phyloP scores from a whole-genome alignment of 177 flowering plant species.

The Telopea speciosissima region DNA sequence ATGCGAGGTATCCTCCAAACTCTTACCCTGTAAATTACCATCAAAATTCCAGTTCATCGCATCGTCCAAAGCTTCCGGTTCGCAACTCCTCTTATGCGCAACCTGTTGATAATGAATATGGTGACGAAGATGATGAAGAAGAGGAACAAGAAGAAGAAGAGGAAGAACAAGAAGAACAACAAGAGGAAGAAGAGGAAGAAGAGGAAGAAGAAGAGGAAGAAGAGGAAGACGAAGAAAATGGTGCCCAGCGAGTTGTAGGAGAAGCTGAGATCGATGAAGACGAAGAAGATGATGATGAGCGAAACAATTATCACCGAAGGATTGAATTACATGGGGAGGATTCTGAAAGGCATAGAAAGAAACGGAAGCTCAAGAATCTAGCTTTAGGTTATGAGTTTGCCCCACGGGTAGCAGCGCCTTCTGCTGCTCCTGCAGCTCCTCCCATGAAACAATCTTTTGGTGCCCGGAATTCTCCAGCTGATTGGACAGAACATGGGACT shows the following conservation, averaged over 20 bases:
- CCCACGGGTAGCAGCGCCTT: conserved; percentile 34
- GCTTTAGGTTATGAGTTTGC: conserved; percentile 38
- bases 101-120: conserved; percentile 15
- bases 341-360: conserved; percentile 32
- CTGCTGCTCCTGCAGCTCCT: conserved; percentile 16
- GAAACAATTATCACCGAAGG: conserved; percentile 9
- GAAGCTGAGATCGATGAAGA: conserved; percentile 18
- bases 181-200: conserved; percentile 16
- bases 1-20: conserved; percentile 38
- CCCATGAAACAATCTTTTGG: conserved; percentile 24
- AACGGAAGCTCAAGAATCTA: conserved; percentile 36
- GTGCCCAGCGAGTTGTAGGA: background rate
- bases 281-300: conserved; percentile 18
- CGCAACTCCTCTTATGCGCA: conserved; percentile 26
- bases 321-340: conserved; percentile 15
- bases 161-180: conserved; percentile 19
- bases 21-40: conserved; percentile 26
- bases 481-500: conserved; percentile 56
- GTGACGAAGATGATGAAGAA: conserved; percentile 20
- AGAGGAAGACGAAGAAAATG: conserved; percentile 10
- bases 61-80: conserved; percentile 31
- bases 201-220: conserved; percentile 13
- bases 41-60: conserved; percentile 21
- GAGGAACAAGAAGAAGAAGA: conserved; percentile 21
- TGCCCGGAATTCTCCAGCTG: conserved; percentile 36